Evolutionary conservation across 306 rosid genomes (phyloP).

Genomic region (Cucurbita pepo): DNA sequence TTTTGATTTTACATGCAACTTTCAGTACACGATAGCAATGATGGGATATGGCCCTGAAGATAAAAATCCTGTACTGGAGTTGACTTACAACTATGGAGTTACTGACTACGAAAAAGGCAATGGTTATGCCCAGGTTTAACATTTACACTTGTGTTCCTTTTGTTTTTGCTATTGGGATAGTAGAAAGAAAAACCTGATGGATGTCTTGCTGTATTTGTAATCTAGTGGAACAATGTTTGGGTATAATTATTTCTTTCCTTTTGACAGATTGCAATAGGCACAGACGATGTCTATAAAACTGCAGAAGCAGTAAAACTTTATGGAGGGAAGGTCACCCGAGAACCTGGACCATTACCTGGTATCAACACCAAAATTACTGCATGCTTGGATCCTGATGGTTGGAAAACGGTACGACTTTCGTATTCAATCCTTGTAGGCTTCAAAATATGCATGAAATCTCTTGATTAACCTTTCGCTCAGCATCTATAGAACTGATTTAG

Average conservation of each 20-base stretch:
- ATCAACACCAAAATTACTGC: slow-evolving; percentile 65
- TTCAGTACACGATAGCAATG: slow-evolving; percentile 53
- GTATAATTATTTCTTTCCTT: slow-evolving; percentile 1
- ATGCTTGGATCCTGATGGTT: slow-evolving; percentile 87
- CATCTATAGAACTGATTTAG: neutral
- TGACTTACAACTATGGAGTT: slow-evolving; percentile 85
- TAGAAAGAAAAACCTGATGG: neutral
- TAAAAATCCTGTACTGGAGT: slow-evolving; percentile 57
- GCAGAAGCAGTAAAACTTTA: slow-evolving; percentile 82
- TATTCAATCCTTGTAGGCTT: slow-evolving; percentile 1
- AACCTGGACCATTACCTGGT: slow-evolving; percentile 82
- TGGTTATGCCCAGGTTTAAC: slow-evolving; percentile 75
- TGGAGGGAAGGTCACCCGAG: slow-evolving; percentile 80
- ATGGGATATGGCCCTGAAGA: slow-evolving; percentile 90
- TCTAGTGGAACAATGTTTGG: neutral
- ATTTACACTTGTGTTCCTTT: neutral
- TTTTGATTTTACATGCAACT: neutral
- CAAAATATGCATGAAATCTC: neutral
- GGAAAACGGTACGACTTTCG: slow-evolving; percentile 64
- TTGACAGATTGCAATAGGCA: slow-evolving; percentile 69
- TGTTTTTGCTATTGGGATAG: neutral
- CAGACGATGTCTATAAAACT: slow-evolving; percentile 79
- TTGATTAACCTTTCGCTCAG: neutral
- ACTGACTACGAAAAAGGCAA: slow-evolving; percentile 67
- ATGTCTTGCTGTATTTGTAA: neutral